Evolutionary conservation across 2,329 filamentous ascomycete genomes (phyloP), one percentile per base, ranked within the genome.

Genomic region (Neopestalotiopsis sp.): DNA sequence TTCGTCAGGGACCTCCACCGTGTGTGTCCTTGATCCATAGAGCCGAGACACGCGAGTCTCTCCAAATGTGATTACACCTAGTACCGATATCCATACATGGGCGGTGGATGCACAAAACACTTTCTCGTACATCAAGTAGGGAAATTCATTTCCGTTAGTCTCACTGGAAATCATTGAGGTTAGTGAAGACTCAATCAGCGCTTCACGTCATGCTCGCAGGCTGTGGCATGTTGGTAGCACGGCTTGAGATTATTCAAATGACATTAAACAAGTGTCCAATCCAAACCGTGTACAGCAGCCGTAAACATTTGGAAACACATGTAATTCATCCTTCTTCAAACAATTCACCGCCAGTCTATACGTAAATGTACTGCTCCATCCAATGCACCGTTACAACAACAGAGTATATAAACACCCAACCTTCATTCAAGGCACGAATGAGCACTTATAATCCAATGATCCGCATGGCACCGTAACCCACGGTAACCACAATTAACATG

Each of bases 401-500:
- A 10, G 34, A 4, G 2, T 17, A 42, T 24, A 17, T 28, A 64
- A 45, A 49, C 34, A 24, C 9, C 17, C 3, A 7, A 10, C 30
- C 2, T 12, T 40, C 6, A 5, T 30, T 13, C 20, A 60, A 3
- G 24, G 30, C 6, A 52, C 20, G 5, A n/a, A 52, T 52, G 45
- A 52, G 13, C 7, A 13, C 49, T 66, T 75, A 79, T 75, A 79
- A 74, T 13, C 76, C 74, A 38, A 75, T 78, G 75, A 94, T 85
- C 72, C 91, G 86, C 94, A 98, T 98, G 72, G 97, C 85, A 1
- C 91, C 94, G 81, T 98, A 99, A 0, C 96, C 97, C 57, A 99
- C 83, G 0, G 94, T 95, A 34, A 98, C 87, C 57, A 98, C 91
- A 10, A 99, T 93, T 0, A 86, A 80, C 74, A 97, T 91, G 0